A percentile compares a stretch with the other conserved stretches of the same genome.
These are phyloP conservation scores for Ophiostoma sp. DNA, from an alignment of 2,329 filamentous ascomycete species.

Conservation along the genomic window DNA sequence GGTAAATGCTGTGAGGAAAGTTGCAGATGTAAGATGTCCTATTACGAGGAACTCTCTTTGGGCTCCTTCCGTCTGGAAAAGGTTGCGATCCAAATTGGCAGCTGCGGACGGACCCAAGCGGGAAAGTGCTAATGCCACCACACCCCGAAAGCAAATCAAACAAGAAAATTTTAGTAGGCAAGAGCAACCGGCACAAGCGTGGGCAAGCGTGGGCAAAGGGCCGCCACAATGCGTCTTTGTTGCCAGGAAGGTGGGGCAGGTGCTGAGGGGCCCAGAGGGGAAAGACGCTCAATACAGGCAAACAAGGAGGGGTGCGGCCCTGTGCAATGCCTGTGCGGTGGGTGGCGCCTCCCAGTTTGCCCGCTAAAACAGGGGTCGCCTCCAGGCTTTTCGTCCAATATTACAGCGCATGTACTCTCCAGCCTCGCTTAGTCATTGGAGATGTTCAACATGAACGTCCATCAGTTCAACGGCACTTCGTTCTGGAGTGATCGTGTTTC, in stretches of 20 bases:
- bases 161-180: conserved; percentile 19
- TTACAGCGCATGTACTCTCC: conserved; percentile 1
- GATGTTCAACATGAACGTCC: not conserved
- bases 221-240: conserved; percentile 20
- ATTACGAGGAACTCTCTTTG: not conserved
- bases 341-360: not conserved
- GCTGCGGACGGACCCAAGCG: conserved; percentile 10
- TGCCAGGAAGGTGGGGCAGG: conserved; percentile 31
- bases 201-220: not conserved
- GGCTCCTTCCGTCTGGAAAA: conserved; percentile 8
- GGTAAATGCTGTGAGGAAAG: not conserved
- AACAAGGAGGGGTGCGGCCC: conserved; percentile 16
- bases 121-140: conserved; percentile 13
- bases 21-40: not conserved
- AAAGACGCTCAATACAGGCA: not conserved
- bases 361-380: not conserved
- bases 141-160: conserved; percentile 11
- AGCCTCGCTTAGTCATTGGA: conserved; percentile 27
- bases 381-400: not conserved
- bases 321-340: not conserved
- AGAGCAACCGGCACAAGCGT: conserved; percentile 19
- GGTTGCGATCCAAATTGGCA: conserved; percentile 16
- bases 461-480: not conserved
- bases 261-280: conserved; percentile 10
- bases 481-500: not conserved